Conservation (phyloP, 305 asterid species). For the Rubia balearica region DNA sequence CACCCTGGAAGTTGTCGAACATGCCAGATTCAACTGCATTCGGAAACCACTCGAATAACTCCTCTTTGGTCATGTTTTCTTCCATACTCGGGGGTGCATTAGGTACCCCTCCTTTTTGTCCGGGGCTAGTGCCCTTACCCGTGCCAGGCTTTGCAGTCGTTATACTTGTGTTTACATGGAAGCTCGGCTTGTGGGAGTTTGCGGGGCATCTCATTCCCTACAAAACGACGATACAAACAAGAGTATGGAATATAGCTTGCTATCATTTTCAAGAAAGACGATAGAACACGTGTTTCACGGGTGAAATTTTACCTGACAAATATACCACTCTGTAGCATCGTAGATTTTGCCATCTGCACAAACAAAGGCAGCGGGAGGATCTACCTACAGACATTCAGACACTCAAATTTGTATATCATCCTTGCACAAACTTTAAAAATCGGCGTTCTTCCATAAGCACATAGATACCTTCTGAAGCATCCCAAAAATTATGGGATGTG, state of each 20-base stretch:
- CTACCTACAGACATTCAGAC: conserved; percentile 44
- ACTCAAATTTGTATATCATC: neutral
- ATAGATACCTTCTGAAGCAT: conserved; percentile 62
- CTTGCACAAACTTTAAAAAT: neutral
- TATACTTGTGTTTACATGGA: conserved; percentile 77
- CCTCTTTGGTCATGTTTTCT: conserved; percentile 80
- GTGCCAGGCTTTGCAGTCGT: conserved; percentile 41
- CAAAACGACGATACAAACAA: neutral
- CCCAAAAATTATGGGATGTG: conserved; percentile 77
- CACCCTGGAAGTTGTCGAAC: conserved; percentile 45
- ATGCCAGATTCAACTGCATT: conserved; percentile 64
- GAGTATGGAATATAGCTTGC: neutral
- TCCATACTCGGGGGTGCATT: conserved; percentile 40
- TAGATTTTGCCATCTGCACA: conserved; percentile 84
- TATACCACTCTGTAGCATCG: conserved; percentile 87
- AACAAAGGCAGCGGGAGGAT: conserved; percentile 69
- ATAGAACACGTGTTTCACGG: neutral
- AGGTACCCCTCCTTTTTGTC: conserved; percentile 56
- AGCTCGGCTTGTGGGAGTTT: conserved; percentile 82
- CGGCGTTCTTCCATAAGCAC: neutral
- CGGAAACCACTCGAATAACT: conserved; percentile 76
- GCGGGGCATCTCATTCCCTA: conserved; percentile 91
- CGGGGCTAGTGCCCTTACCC: conserved; percentile 46
- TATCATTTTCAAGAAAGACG: neutral
- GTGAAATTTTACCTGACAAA: conserved; percentile 61